phyloP scores from a whole-genome alignment of 164 flowering plant genomes.

The Cinnamomum chago region DNA sequence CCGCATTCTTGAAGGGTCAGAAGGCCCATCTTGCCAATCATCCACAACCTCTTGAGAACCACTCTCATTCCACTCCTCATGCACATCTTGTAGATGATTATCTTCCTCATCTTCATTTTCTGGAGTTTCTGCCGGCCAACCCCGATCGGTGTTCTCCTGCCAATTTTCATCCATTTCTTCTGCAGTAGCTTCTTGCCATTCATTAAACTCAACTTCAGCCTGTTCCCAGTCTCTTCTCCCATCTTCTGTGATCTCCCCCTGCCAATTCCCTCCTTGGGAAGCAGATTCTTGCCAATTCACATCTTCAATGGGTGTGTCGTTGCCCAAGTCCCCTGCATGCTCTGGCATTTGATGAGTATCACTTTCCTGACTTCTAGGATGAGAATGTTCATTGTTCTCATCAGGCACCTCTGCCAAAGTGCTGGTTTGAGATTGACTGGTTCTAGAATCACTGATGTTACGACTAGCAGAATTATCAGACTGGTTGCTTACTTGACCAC shows the following conservation, averaged over 20 bases:
- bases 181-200: conserved; percentile 38
- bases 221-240: conserved; percentile 49
- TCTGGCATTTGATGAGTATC: conserved; percentile 25
- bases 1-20: conserved; percentile 58
- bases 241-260: conserved; percentile 40
- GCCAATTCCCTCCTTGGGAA: conserved; percentile 41
- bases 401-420: conserved; percentile 30
- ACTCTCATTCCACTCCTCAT: conserved; percentile 57
- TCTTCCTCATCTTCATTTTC: conserved; percentile 37
- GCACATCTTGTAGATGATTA: conserved; percentile 28
- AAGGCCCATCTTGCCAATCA: conserved; percentile 65
- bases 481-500: conserved; percentile 74
- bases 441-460: conserved; percentile 36
- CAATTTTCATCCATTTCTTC: conserved; percentile 44
- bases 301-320: conserved; percentile 27
- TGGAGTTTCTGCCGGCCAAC: conserved; percentile 47
- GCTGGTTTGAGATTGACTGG: conserved; percentile 33
- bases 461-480: conserved; percentile 43
- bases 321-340: conserved; percentile 28
- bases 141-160: conserved; percentile 46
- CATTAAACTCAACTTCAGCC: conserved; percentile 37
- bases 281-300: conserved; percentile 39
- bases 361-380: conserved; percentile 35
- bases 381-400: conserved; percentile 38
- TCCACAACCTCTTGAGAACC: conserved; percentile 44